These are phyloP conservation scores for Naematelia encephala DNA, from an alignment of 768 basidiomycete species.

Conservation along the genomic window DNA sequence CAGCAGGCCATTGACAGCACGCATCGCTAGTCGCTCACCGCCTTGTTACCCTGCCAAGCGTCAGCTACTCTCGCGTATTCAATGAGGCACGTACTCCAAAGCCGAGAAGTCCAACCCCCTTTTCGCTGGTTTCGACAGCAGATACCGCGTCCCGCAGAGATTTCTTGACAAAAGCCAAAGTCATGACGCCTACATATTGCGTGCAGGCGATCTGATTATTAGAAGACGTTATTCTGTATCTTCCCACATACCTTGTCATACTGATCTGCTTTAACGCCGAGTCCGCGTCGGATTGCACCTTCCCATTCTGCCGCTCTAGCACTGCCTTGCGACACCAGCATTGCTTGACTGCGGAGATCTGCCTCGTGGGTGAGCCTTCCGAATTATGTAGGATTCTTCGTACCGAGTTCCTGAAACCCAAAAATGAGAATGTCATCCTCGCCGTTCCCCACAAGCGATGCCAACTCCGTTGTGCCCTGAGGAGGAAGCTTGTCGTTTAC, in stretches of 20 bases:
- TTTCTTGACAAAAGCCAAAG: conserved; percentile 33
- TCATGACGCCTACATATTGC: conserved; percentile 44
- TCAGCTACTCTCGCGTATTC: not conserved
- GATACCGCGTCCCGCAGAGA: conserved; percentile 19
- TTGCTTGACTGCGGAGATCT: conserved; percentile 35
- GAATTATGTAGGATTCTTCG: not conserved
- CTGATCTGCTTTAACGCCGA: conserved; percentile 21
- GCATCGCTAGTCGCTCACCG: conserved; percentile 14
- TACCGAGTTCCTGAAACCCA: conserved; percentile 44
- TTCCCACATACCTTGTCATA: conserved; percentile 24
- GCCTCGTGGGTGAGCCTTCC: not conserved
- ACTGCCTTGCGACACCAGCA: conserved; percentile 35
- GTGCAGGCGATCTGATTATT: conserved; percentile 26
- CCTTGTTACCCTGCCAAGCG: conserved; percentile 38
- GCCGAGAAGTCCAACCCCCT: conserved; percentile 39
- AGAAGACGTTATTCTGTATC: not conserved
- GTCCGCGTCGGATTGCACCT: conserved; percentile 22
- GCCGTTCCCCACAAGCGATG: conserved; percentile 26
- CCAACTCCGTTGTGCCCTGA: conserved; percentile 25
- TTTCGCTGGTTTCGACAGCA: conserved; percentile 32
- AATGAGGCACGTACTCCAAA: conserved; percentile 28
- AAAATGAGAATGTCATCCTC: conserved; percentile 42
- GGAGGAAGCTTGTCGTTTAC: conserved; percentile 44
- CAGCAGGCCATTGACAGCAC: conserved; percentile 2
- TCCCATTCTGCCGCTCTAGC: conserved; percentile 34